Conservation (phyloP, 345 rosid species). For the Eucalyptus marginata region DNA sequence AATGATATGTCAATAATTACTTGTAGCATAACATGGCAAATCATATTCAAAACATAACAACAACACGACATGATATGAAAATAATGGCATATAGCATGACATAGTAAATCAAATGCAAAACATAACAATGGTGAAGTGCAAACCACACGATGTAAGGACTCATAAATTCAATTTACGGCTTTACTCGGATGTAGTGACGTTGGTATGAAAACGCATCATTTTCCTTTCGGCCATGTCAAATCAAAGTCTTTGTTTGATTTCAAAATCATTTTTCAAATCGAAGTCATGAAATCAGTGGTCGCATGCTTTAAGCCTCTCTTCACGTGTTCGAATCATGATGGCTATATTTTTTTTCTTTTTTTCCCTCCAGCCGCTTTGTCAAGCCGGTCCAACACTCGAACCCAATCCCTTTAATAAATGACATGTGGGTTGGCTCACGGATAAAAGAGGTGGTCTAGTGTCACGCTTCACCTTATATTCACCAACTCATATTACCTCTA, state of each 20-base stretch:
- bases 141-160: fast-evolving
- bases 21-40: neutral
- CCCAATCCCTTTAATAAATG: neutral
- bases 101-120: neutral
- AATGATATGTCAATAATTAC: neutral
- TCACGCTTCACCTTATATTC: neutral
- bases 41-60: neutral
- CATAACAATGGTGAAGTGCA: neutral
- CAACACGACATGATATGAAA: fast-evolving
- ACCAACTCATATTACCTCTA: neutral
- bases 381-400: neutral
- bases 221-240: neutral
- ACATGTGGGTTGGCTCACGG: neutral
- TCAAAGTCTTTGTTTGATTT: neutral
- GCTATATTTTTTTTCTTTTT: neutral
- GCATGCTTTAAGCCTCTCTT: neutral
- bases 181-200: fast-evolving
- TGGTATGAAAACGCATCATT: neutral
- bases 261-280: neutral
- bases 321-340: neutral
- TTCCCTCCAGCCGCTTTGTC: neutral
- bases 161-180: neutral
- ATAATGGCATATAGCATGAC: fast-evolving
- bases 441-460: neutral
- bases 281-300: neutral